These are phyloP conservation scores for Jamesozyma jinghongensis DNA, from an alignment of 805 yeast genomes.

Conservation along the genomic window DNA sequence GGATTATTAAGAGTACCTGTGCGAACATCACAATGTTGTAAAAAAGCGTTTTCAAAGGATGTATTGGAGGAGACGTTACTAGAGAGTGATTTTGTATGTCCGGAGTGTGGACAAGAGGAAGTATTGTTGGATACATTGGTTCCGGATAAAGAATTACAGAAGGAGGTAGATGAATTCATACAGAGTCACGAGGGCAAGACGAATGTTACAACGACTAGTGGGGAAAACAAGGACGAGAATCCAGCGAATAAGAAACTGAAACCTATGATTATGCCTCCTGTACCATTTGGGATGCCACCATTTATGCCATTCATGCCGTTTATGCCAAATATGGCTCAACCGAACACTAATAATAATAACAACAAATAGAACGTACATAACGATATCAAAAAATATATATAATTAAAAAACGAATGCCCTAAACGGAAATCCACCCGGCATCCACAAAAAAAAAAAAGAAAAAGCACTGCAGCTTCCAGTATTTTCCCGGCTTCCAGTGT, in stretches of 20 bases:
- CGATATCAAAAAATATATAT: no score
- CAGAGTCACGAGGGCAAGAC: conserved; percentile 25
- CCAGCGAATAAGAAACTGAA: no score
- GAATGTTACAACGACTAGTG: background rate
- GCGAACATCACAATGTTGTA: conserved; percentile 71
- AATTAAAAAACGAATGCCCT: background rate
- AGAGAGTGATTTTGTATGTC: conserved; percentile 84
- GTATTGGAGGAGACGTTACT: conserved; percentile 58
- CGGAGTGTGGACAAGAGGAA: conserved; percentile 70
- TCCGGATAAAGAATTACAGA: conserved; percentile 50
- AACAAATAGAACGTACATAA: background rate
- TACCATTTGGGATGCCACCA: conserved; percentile 30
- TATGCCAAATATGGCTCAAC: conserved; percentile 1
- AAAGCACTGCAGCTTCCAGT: no score
- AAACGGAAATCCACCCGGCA: no score
- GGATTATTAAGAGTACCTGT: conserved; percentile 64
- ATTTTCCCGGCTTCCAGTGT: no score
- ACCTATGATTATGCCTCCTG: no score
- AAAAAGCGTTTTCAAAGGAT: conserved; percentile 46
- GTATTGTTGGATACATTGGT: conserved; percentile 64
- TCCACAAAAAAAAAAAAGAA: no score
- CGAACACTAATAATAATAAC: background rate
- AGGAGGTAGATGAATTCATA: conserved; percentile 44
- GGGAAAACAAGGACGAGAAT: background rate
- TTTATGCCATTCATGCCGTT: conserved; percentile 24